phyloP scores from a whole-genome alignment of 163 green algal species.

The Scenedesmus sp. region DNA sequence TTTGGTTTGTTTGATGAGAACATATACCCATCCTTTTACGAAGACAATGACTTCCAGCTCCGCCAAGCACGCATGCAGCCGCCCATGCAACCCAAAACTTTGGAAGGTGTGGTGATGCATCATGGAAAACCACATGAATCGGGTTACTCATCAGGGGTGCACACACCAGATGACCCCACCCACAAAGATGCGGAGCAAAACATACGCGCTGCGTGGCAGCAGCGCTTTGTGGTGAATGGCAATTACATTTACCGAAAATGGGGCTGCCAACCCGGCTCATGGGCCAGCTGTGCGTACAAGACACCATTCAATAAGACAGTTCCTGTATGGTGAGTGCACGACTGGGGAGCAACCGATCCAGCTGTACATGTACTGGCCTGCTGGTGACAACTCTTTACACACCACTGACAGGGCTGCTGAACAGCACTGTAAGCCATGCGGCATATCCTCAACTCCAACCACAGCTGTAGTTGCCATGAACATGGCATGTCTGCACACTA shows the following conservation, averaged over 20 bases:
- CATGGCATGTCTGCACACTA: too few relatives aligned
- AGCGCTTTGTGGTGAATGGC: constrained; percentile 1
- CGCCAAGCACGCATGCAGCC: not conserved
- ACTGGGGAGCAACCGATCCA: too few relatives aligned
- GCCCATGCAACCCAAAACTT: not conserved
- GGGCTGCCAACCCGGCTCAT: not conserved
- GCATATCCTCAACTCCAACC: too few relatives aligned
- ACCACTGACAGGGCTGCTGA: too few relatives aligned
- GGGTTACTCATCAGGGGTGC: not conserved
- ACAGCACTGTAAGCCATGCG: too few relatives aligned
- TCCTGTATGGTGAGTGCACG: not conserved
- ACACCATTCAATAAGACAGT: not conserved
- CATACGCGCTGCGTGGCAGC: not conserved
- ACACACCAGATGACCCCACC: not conserved
- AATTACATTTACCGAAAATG: not conserved
- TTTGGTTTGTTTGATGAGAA: constrained; percentile 15
- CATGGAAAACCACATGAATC: not conserved
- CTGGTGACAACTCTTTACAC: too few relatives aligned
- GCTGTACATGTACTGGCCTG: too few relatives aligned
- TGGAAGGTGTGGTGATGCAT: not conserved
- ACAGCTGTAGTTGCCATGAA: too few relatives aligned
- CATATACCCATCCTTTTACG: not conserved
- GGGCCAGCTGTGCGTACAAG: not conserved
- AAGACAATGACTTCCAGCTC: not conserved
- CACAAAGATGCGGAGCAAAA: not conserved